Evolutionary conservation across 2,329 filamentous ascomycete species (phyloP).

Genomic region (Penicillium brevicompactum): DNA sequence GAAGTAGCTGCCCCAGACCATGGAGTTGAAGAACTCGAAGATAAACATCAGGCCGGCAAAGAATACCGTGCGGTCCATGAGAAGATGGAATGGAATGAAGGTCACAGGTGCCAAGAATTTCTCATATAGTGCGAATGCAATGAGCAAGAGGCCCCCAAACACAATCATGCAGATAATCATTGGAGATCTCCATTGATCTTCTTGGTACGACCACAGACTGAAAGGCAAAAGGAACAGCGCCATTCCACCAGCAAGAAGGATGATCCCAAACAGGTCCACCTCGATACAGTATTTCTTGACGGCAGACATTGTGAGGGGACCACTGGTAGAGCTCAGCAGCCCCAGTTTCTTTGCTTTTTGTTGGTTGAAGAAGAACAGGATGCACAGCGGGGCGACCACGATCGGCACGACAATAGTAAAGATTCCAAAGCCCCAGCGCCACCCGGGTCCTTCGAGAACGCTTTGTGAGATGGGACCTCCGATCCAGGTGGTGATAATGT

Average conservation of each 20-base stretch:
- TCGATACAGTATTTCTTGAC: constrained; percentile 59
- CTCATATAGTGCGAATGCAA: constrained; percentile 18
- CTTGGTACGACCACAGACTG: constrained; percentile 21
- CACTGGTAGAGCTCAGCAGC: constrained; percentile 49
- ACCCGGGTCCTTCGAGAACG: constrained; percentile 39
- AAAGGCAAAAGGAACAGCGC: constrained; percentile 31
- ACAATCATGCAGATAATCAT: constrained; percentile 27
- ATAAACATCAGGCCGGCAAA: constrained; percentile 9
- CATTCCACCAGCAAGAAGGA: constrained; percentile 32
- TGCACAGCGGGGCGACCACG: constrained; percentile 57
- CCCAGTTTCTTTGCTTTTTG: constrained; percentile 59
- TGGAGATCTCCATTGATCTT: constrained; percentile 21
- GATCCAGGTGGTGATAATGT: constrained; percentile 61
- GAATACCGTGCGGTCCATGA: constrained; percentile 21
- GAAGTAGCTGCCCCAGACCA: constrained; percentile 21
- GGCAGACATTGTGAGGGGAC: constrained; percentile 51
- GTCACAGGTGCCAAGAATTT: constrained; percentile 20
- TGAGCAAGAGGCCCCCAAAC: constrained; percentile 16
- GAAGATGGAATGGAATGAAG: constrained; percentile 21
- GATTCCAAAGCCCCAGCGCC: constrained; percentile 46
- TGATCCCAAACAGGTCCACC: constrained; percentile 54
- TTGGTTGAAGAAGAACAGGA: constrained; percentile 58
- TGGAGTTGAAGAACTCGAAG: constrained; percentile 14
- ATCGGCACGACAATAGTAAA: constrained; percentile 63
- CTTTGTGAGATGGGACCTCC: constrained; percentile 54